Evolutionary conservation across 805 yeast genomes (phyloP).

Genomic region (Saturnispora bothae): DNA sequence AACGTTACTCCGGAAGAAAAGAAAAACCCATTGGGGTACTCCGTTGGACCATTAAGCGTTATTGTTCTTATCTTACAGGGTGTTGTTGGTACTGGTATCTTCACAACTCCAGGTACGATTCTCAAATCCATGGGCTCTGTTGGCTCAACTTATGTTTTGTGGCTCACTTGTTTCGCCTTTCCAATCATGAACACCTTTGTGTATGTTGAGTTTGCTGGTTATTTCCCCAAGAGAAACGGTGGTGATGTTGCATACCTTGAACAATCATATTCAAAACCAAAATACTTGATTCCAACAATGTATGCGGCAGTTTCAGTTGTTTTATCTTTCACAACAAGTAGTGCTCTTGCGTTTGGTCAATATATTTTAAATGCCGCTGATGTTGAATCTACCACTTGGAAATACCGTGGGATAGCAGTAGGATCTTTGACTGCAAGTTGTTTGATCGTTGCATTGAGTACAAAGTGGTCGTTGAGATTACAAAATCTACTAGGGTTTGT

Average conservation of each 20-base stretch:
- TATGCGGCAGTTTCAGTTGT: constrained; percentile 64
- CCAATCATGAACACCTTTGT: constrained; percentile 29
- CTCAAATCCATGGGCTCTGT: constrained; percentile 35
- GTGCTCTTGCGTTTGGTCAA: constrained; percentile 71
- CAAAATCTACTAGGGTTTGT: constrained; percentile 60
- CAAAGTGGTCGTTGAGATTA: constrained; percentile 55
- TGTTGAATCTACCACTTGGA: constrained; percentile 59
- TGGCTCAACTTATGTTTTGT: constrained; percentile 35
- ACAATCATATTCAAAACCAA: constrained; percentile 57
- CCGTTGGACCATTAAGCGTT: constrained; percentile 33
- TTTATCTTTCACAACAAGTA: constrained; percentile 81
- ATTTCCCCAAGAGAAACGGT: constrained; percentile 52
- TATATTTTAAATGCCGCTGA: constrained; percentile 69
- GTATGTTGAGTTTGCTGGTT: constrained; percentile 33
- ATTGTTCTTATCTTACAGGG: constrained; percentile 57
- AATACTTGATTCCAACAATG: constrained; percentile 52
- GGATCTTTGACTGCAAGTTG: constrained; percentile 66
- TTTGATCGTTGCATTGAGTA: constrained; percentile 47
- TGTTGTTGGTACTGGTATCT: constrained; percentile 69
- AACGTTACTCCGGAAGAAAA: too few species aligned
- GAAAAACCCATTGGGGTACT: constrained; percentile 24
- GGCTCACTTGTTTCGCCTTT: constrained; percentile 33
- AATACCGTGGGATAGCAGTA: constrained; percentile 65
- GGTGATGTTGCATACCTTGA: constrained; percentile 81
- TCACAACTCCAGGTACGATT: constrained; percentile 57